Evolutionary conservation across 768 basidiomycete species (phyloP), one percentile per base, ranked within the genome.

Genomic region (Lentinus brumalis): DNA sequence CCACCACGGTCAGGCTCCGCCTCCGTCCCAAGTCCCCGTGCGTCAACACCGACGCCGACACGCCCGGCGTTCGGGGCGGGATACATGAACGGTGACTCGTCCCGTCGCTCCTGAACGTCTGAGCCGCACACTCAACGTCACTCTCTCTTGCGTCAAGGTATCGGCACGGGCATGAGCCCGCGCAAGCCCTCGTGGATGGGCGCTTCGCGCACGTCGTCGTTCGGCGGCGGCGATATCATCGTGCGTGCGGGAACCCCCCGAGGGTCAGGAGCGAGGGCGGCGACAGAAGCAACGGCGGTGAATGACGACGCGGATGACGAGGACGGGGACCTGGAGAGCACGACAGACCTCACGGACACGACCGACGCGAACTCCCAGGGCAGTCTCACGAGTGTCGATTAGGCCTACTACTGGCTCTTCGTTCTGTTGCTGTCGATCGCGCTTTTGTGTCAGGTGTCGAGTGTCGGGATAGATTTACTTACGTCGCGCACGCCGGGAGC

Each of bases 331-430:
- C 65, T 66, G 41, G 64, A 68, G n/a, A 69, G 62, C 50, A 70
- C 67, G 4, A 81, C 79, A 53, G 59, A 75, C 53, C 5, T 35
- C 5, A 76, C 79, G 41, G 77, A 79, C 51, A 69, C 66, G 32
- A 76, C 74, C 10, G 80, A 81, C 46, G 59, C 60, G 14, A 68
- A 66, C 12, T 71, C 70, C 29, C 68, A 69, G 26, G 77, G 77
- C 51, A 84, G 83, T 70, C 75, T 84, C 58, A 83, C 83, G 14
- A 83, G 82, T 64, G 79, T 84, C 45, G 70, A 71, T 32, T 71
- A 67, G 65, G 60, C 44, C 32, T 35, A 35, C 32, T 5, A 35
- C 32, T 35, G 10, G 32, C 5, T 10, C 32, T 35, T 35, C 32
- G n/a, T n/a, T n/a, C n/a, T n/a, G n/a, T 35, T 35, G 32, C 35